These are phyloP conservation scores for Tetrahymena thermophila DNA, from an alignment of 73 alveolate genomes.

Conservation along the genomic window DNA sequence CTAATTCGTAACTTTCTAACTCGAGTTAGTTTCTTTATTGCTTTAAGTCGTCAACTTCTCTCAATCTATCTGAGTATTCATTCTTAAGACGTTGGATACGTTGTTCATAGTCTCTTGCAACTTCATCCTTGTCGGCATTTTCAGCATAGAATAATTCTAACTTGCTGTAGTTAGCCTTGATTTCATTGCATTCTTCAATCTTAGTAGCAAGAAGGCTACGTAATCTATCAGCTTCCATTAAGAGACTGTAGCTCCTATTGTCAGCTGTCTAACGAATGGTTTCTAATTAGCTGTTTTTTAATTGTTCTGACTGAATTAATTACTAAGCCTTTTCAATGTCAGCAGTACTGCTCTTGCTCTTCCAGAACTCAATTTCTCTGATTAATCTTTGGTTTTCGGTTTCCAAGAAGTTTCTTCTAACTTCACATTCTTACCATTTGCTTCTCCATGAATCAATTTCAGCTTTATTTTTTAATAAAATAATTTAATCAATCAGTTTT, in stretches of 20 bases:
- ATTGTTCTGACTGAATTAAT: neutral
- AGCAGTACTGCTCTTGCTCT: neutral
- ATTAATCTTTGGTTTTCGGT: neutral
- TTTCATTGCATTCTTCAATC: neutral
- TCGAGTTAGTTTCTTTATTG: neutral
- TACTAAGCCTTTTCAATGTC: neutral
- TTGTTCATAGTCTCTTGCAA: neutral
- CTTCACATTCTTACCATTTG: neutral
- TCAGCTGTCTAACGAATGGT: neutral
- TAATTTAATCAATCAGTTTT: too few species aligned
- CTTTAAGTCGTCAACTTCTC: neutral
- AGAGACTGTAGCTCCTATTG: neutral
- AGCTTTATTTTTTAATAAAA: neutral
- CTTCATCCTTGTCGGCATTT: neutral
- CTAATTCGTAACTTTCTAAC: neutral
- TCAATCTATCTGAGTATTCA: neutral
- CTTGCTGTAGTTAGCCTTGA: neutral
- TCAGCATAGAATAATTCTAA: neutral
- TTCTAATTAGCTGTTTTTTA: neutral
- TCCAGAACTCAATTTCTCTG: neutral
- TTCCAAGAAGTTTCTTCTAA: neutral
- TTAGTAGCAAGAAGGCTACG: neutral
- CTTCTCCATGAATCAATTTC: neutral
- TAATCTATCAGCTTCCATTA: neutral
- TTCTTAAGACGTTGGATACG: neutral